Evolutionary conservation across 768 basidiomycete genomes (phyloP), one percentile per base, ranked within the genome.

Genomic region (Tremella mesenterica): DNA sequence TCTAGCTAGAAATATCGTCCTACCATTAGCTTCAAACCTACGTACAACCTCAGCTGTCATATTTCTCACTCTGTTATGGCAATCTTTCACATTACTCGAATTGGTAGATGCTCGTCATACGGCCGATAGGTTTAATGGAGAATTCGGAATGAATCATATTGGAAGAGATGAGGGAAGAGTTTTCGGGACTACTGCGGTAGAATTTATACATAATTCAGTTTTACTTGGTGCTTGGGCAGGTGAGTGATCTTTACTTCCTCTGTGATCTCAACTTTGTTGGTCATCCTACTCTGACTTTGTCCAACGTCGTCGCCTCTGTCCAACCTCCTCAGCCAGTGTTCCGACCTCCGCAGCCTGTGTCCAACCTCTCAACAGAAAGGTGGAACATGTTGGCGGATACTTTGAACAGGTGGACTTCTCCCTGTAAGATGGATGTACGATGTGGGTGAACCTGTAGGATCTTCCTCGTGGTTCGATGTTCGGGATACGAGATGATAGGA

Each of bases 41-140:
- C 50, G 44, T 12, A 26, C 45, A 20, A 13, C 57, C n/a, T 67
- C 65, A 1, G 55, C 52, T 1, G 14, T 57, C 6, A 57, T 55
- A n/a, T 63, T 59, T 54, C 43, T 59, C 12, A 58, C 59, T 1
- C 45, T 67, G 21, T 52, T 67, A 5, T 67, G 65, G 65, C 29
- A 49, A 25, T 44, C 47, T 4, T 61, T 63, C 44, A 50, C 53
- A 5, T 48, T 67, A 2, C 48, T 67, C 39, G 65, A 67, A 27
- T 34, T 25, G 26, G 53, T 49, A 9, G 64, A 66, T 44, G 33
- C 33, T 36, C 33, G 33, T 10, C 12, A 10, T 10, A 18, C 12
- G 33, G 18, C 12, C 10, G 12, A 10, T 18, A 34, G 33, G 33
- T 34, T 10, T 34, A 34, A 10, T 18, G 6, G 14, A 5, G 38